These are phyloP conservation scores for Trametes hirsuta DNA, from an alignment of 1,284 basidiomycete species.

Conservation along the genomic window DNA sequence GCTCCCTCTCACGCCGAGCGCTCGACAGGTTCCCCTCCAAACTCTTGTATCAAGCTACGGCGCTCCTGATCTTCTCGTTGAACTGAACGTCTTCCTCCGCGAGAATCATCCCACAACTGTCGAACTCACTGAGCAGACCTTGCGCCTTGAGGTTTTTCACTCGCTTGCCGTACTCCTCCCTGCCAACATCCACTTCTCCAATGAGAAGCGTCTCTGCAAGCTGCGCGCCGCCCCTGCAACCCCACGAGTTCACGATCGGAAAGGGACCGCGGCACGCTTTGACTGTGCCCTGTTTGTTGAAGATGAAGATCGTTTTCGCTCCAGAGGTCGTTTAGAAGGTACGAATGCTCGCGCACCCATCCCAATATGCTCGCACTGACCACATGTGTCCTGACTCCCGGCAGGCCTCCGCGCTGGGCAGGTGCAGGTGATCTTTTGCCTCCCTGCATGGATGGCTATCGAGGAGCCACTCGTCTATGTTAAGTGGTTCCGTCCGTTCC, in stretches of 20 bases:
- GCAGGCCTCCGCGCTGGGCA: neutral
- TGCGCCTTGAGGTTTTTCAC: neutral
- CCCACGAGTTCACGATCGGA: neutral
- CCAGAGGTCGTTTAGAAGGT: neutral
- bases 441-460: neutral
- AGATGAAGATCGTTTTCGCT: neutral
- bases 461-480: neutral
- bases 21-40: neutral
- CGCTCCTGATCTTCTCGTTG: neutral
- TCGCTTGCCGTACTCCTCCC: neutral
- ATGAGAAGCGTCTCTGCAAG: slow-evolving; percentile 2
- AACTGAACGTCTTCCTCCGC: slow-evolving; percentile 1
- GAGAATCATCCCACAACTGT: neutral
- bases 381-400: too few relatives aligned
- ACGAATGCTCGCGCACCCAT: too few relatives aligned
- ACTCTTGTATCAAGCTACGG: neutral
- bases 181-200: slow-evolving; percentile 1
- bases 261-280: neutral
- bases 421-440: neutral
- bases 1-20: slow-evolving; percentile 4
- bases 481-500: slow-evolving; percentile 2
- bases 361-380: too few relatives aligned
- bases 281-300: slow-evolving; percentile 3
- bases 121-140: neutral
- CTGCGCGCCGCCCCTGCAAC: neutral